These are phyloP conservation scores for Wickerhamiella kazuoi DNA, from an alignment of 805 yeast genomes.

Conservation along the genomic window DNA sequence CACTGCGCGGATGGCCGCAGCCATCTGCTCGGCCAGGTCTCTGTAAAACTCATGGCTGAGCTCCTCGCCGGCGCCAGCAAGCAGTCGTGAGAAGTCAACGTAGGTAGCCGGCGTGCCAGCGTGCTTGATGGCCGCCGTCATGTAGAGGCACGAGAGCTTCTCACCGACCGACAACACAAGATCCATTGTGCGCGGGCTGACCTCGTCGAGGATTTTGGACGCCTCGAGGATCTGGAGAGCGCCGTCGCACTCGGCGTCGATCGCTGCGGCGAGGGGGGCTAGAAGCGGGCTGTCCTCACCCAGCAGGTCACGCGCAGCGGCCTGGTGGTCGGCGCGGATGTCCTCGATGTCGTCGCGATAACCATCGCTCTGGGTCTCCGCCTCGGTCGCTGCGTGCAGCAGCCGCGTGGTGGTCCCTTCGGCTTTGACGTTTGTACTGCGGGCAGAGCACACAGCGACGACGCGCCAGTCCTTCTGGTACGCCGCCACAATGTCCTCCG, in stretches of 20 bases:
- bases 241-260: conserved; percentile 46
- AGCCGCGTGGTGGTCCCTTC: conserved; percentile 92
- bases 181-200: conserved; percentile 74
- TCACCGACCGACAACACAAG: conserved; percentile 88
- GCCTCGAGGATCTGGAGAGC: conserved; percentile 65
- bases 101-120: conserved; percentile 62
- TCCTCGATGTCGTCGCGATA: conserved; percentile 42
- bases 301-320: conserved; percentile 47
- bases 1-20: conserved; percentile 25
- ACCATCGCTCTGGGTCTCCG: conserved; percentile 17
- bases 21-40: conserved; percentile 33
- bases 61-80: conserved; percentile 26
- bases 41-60: conserved; percentile 48
- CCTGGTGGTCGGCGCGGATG: conserved; percentile 60
- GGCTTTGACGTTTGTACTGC: conserved; percentile 76
- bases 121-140: conserved; percentile 72
- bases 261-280: conserved; percentile 36
- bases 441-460: conserved; percentile 91
- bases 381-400: conserved; percentile 58
- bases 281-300: conserved; percentile 26
- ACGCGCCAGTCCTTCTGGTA: conserved; percentile 43
- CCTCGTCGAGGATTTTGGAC: conserved; percentile 80
- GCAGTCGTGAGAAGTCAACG: conserved; percentile 55
- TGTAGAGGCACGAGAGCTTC: conserved; percentile 74
- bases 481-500: conserved; percentile 55